Conservation (phyloP, 1,139 yeast genomes). For the Kluyveromyces sp. region DNA sequence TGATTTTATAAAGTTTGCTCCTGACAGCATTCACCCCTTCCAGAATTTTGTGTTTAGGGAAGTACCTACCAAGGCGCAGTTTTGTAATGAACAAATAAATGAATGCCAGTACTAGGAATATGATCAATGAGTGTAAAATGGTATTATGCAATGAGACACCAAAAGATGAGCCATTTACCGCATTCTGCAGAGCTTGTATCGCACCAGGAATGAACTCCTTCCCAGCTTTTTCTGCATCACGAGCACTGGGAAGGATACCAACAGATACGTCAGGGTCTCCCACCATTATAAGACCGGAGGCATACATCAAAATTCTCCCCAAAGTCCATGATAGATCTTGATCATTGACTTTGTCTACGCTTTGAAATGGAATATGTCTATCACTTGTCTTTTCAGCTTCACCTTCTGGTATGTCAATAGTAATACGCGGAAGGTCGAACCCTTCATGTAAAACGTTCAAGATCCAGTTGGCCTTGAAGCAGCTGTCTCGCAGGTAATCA, state of each 20-base stretch:
- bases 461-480: slow-evolving; percentile 82
- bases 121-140: neutral
- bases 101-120: neutral
- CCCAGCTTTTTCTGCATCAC: slow-evolving; percentile 32
- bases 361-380: slow-evolving; percentile 45
- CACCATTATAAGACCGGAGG: slow-evolving; percentile 44
- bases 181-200: slow-evolving; percentile 1
- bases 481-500: slow-evolving; percentile 52
- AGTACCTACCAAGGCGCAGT: slow-evolving; percentile 1
- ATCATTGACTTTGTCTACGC: slow-evolving; percentile 53
- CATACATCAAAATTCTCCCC: slow-evolving; percentile 54
- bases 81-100: slow-evolving; percentile 4
- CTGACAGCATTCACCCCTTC: slow-evolving; percentile 9
- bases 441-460: slow-evolving; percentile 73
- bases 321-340: slow-evolving; percentile 63
- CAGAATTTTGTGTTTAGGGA: slow-evolving; percentile 1
- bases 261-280: slow-evolving; percentile 21
- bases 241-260: slow-evolving; percentile 49
- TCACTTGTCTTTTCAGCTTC: slow-evolving; percentile 23
- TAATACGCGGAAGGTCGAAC: slow-evolving; percentile 57
- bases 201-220: slow-evolving; percentile 36
- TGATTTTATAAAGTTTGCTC: slow-evolving; percentile 9
- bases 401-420: slow-evolving; percentile 38
- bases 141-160: neutral
- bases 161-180: neutral